These are phyloP conservation scores for Metschnikowia gruessii DNA, from an alignment of 805 yeast genomes.

Conservation along the genomic window DNA sequence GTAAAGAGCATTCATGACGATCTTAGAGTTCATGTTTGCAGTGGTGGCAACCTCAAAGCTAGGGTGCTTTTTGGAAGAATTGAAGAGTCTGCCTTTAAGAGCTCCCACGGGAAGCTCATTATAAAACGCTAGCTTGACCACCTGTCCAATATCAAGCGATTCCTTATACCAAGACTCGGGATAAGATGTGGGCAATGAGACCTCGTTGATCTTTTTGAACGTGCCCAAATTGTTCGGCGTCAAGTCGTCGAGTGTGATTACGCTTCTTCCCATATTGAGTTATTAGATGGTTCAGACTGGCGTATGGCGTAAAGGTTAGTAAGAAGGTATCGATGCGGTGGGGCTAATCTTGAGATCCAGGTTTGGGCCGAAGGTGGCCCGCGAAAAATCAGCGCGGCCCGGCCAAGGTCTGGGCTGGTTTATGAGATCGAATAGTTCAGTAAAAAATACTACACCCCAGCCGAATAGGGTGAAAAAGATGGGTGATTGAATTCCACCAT, in stretches of 20 bases:
- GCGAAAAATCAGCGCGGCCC: too few relatives aligned
- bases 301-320: too few relatives aligned
- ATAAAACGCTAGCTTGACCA: conserved; percentile 60
- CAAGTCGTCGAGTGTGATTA: conserved; percentile 53
- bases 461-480: too few relatives aligned
- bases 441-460: too few relatives aligned
- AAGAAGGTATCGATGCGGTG: too few relatives aligned
- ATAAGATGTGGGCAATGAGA: conserved; percentile 50
- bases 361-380: too few relatives aligned
- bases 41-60: conserved; percentile 26
- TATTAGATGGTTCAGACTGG: too few relatives aligned
- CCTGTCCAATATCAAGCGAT: conserved; percentile 45
- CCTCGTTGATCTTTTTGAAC: conserved; percentile 53
- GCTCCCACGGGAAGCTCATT: conserved; percentile 82
- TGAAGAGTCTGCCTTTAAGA: conserved; percentile 53
- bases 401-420: too few relatives aligned
- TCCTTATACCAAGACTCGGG: conserved; percentile 51
- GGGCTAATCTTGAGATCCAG: too few relatives aligned
- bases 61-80: conserved; percentile 39
- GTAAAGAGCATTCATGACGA: conserved; percentile 53
- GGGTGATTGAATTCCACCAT: too few relatives aligned
- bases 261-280: conserved; percentile 36
- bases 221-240: conserved; percentile 60
- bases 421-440: too few relatives aligned
- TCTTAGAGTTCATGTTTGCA: conserved; percentile 22